Conservation (phyloP, 495 filamentous ascomycete species). For the Tuber magnatum region DNA sequence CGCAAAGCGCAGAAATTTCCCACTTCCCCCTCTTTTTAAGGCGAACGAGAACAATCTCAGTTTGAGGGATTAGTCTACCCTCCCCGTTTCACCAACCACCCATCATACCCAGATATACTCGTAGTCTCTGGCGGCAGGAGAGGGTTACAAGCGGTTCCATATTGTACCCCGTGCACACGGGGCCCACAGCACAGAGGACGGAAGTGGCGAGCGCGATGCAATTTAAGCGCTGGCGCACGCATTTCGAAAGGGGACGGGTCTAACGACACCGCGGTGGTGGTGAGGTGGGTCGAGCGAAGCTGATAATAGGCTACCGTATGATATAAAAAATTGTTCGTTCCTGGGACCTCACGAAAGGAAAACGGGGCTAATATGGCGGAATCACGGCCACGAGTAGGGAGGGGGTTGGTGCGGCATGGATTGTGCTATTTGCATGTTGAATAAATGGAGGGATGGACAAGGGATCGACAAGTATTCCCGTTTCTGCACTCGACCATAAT, state of each 20-base stretch:
- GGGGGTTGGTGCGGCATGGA: neutral
- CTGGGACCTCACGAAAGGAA: neutral
- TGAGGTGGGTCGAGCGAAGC: neutral
- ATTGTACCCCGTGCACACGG: neutral
- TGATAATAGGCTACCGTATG: neutral
- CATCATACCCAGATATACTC: too few species aligned
- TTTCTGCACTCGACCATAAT: neutral
- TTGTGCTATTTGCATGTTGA: neutral
- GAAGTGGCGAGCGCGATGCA: neutral
- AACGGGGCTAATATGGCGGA: neutral
- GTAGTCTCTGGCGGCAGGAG: neutral
- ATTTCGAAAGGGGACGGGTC: neutral
- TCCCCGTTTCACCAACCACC: neutral
- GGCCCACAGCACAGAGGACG: neutral
- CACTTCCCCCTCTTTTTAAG: neutral
- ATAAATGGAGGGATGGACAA: neutral
- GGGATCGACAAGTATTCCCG: neutral
- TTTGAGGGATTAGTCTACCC: neutral
- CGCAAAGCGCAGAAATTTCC: neutral
- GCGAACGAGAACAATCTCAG: neutral
- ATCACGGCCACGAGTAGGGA: neutral
- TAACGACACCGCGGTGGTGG: neutral
- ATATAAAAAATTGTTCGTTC: neutral
- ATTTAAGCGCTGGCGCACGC: neutral
- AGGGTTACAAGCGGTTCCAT: neutral